Base-by-base conservation (phyloP, 129 eudicot genomes). In the Arctium lappa region DNA sequence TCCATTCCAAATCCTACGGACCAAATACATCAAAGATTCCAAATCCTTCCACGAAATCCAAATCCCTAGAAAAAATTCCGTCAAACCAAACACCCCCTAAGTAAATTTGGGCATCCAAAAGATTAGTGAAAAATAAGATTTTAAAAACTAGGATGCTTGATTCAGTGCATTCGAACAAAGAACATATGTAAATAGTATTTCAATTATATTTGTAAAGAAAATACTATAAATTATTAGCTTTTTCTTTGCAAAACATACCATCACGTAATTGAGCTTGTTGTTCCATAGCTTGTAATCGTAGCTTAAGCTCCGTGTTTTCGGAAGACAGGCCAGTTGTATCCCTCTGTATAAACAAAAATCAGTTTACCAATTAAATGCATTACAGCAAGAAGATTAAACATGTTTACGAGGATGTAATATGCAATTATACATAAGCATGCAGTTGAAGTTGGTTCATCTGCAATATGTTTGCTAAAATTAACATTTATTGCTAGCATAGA, bases 251-350 rank as follows among this genome's bases (percentile, higher is more conserved):
- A 76, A 53, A 75, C 92, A 31, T 88, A 91, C 98, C 96, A 85
- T 92, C 97, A 12, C 97, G 92, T 13, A 94, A 76, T 39, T 92
- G 98, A 85, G 98, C 98, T 84, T 94, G 97, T 81, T 92, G 95
- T 88, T 92, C 97, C 95, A 94, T 89, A 68, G 95, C 91, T 82
- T 94, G 95, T 74, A 94, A 88, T 46, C 93, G 90, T 69, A 89
- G 85, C 86, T 91, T 94, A 38, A 94, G 97, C 83, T 92, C 98
- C 9, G 93, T 90, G 79, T 94, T 94, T 85, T 94, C 98, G 27
- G 84, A 86, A 50, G 93, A 87, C 74, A 92, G 78, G 53, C 95
- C 91, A n/a, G 87, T 81, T 74, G 97, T 92, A 81, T 92, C 98
- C 85, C 97, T 90, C 98, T 94, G 90, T 73, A 85, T 33, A 85